Conservation (phyloP, 176 grass and related monocot genomes). For the Zoysia pacifica region DNA sequence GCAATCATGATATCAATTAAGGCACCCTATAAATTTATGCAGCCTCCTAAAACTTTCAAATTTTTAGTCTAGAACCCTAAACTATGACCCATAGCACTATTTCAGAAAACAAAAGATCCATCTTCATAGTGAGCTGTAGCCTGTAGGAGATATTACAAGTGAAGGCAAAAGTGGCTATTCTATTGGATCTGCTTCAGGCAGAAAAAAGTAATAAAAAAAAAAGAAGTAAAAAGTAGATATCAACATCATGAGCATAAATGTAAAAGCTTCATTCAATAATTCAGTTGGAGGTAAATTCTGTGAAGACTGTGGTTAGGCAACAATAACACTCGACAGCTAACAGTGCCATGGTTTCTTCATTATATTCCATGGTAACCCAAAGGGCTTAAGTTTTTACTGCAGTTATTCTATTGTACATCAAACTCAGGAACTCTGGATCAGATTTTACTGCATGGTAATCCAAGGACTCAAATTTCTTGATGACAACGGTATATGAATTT, state of each 20-base stretch:
- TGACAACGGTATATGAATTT: not conserved
- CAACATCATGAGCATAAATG: constrained; percentile 3
- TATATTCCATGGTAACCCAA: too few species aligned
- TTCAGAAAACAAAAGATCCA: not conserved
- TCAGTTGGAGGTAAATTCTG: not conserved
- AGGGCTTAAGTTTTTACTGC: too few species aligned
- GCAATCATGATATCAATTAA: constrained; percentile 8
- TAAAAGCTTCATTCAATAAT: not conserved
- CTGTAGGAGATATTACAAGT: not conserved
- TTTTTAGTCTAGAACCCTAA: not conserved
- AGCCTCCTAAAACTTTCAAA: not conserved
- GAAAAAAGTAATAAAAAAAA: constrained; percentile 23
- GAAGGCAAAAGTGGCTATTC: not conserved
- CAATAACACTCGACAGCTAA: not conserved
- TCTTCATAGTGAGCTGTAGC: not conserved
- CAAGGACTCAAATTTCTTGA: not conserved
- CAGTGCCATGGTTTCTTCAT: not conserved
- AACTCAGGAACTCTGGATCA: too few species aligned
- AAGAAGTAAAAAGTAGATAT: not conserved
- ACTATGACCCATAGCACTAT: not conserved
- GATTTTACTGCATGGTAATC: not conserved
- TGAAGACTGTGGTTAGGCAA: not conserved
- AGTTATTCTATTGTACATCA: too few species aligned
- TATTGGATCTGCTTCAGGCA: not conserved
- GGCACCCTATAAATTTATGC: not conserved